Base-by-base conservation (phyloP, 768 basidiomycete species). In the Galerina sulciceps region DNA sequence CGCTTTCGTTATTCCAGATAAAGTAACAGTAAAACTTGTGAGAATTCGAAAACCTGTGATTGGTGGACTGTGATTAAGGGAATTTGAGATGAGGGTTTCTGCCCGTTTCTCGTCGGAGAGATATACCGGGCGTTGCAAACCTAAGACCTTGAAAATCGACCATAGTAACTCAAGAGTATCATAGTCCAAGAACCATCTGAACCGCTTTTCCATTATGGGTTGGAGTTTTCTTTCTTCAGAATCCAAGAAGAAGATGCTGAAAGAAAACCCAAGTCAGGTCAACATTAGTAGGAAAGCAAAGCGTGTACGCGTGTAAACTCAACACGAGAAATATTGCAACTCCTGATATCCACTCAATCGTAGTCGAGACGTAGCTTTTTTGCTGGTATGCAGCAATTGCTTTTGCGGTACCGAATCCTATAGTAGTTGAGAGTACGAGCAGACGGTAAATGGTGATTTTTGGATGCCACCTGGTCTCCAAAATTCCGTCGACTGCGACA, bases 261-360 rank as follows among this genome's bases (percentile, higher is more conserved):
- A 8, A 22, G 8, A 47, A 22, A n/a, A 47, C 26, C 14, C 45
- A 31, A 23, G 22, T 23, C 10, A 22, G 22, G 14, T 22, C 26
- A 22, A 47, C n/a, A n/a, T n/a, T 47, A 6, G 13, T 15, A 31
- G 22, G 45, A 47, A 5, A 14, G 9, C 20, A 26, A 26, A 31
- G 3, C 10, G 8, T 23, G 8, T 22, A 26, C 14, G 3, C 10
- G 8, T 23, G 8, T 22, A 10, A 22, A 10, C 15, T 38, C 17
- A n/a, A 52, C 51, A 52, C 37, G 36, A 52, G 14, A 20, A 52
- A 38, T 15, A 52, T 38, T 9, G 40, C 51, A 22, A 52, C 51
- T 10, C 51, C 51, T 9, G 23, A 14, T 17, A 52, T 23, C 51
- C 51, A 52, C n/a, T 52, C 51, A 17, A 52, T 6, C 10, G 51